Conservation (phyloP, 441 rosid genomes). For the Erodium trifolium region DNA sequence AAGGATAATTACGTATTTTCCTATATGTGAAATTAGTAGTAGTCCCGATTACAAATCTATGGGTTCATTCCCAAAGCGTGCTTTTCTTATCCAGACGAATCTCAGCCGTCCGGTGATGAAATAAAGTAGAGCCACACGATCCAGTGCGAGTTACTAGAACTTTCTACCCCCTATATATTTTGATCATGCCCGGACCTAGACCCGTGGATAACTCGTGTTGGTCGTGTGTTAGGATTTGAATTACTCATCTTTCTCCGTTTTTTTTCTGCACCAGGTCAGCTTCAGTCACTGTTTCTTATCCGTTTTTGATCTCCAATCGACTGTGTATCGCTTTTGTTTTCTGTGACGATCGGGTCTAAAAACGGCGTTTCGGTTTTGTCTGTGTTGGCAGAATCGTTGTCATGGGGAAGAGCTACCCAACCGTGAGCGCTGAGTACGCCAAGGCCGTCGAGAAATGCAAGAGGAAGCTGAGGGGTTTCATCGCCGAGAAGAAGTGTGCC, state of each 20-base stretch:
- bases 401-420: constrained; percentile 80
- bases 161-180: neutral
- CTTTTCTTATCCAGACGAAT: no score
- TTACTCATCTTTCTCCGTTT: neutral
- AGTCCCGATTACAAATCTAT: no score
- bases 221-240: neutral
- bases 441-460: constrained; percentile 70
- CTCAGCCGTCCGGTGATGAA: no score
- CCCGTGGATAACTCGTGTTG: neutral
- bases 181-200: neutral
- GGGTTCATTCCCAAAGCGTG: no score
- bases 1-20: no score
- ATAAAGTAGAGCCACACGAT: no score
- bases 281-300: no score
- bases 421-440: constrained; percentile 64
- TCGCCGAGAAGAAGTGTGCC: constrained; percentile 88
- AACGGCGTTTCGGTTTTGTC: neutral
- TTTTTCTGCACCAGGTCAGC: neutral
- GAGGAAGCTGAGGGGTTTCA: constrained; percentile 80
- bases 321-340: no score
- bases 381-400: neutral
- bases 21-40: no score
- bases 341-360: no score
- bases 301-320: no score
- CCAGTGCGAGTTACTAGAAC: no score